Conservation (phyloP, 139 green algal genomes). For the Micractinium conductrix region DNA sequence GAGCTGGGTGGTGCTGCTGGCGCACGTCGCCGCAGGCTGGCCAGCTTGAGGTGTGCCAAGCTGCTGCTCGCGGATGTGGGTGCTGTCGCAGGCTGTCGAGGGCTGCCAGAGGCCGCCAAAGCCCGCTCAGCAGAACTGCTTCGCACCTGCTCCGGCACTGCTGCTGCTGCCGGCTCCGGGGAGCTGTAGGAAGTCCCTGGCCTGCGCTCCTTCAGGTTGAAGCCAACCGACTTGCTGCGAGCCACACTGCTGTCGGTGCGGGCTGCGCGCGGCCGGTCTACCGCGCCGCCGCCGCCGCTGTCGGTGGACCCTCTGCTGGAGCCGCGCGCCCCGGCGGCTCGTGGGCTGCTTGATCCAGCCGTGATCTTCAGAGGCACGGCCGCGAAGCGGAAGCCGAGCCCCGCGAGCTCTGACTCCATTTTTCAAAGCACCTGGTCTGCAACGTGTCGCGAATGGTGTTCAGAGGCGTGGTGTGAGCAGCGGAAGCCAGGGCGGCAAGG, state of each 20-base stretch:
- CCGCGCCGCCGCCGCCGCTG: not conserved
- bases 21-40: not conserved
- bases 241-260: too few relatives aligned
- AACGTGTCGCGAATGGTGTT: too few relatives aligned
- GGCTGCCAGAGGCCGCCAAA: too few relatives aligned
- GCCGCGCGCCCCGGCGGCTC: not conserved
- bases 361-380: not conserved
- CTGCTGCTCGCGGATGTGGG: not conserved
- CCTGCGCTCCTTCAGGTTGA: slow-evolving; percentile 20
- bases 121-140: too few relatives aligned
- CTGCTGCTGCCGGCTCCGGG: not conserved
- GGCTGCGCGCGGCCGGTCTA: not conserved
- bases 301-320: too few relatives aligned
- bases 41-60: slow-evolving; percentile 21
- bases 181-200: slow-evolving; percentile 17
- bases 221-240: not conserved
- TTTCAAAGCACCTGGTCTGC: too few relatives aligned
- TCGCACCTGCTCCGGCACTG: not conserved
- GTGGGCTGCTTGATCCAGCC: not conserved
- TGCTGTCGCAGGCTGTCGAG: too few relatives aligned
- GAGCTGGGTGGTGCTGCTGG: not conserved
- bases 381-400: not conserved
- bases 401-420: too few relatives aligned
- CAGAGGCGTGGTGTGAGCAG: too few relatives aligned
- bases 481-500: too few relatives aligned